Base-by-base conservation (phyloP, 2,329 filamentous ascomycete species). In the Nannizziopsis barbatae region DNA sequence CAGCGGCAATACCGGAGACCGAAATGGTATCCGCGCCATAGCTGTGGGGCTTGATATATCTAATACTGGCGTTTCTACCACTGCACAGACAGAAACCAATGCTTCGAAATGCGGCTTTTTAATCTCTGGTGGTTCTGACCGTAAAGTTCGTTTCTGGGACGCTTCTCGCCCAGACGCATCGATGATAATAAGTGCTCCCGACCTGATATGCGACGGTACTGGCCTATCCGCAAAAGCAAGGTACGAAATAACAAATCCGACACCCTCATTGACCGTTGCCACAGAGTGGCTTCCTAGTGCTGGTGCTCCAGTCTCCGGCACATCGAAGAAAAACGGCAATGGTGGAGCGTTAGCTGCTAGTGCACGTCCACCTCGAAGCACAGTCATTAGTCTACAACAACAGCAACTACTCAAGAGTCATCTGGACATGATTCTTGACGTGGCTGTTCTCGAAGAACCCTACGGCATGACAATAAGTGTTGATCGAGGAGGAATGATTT, bases 81-180 rank as follows among this genome's bases (percentile, higher is more conserved):
- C 66, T 40, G 64, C 30, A 5, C 30, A 22, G 1, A 8, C 33
- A 4, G 32, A 49, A 10, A 49, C n/a, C 15, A 44, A 60, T 41
- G 76, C 83, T 3, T 33, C 45, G 20, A 82, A 84, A 50, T 81
- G 87, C 58, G 83, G 86, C 0, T 95, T 92, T 62, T 77, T 95
- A 41, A 71, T 98, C 33, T 92, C 87, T 0, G 89, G 83, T 14
- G 90, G 90, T 0, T 85, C 85, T 9, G 92, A 96, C 65, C 86
- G 84, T 67, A 92, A 86, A 65, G 77, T 98, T 14, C 80, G 92
- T 8, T 96, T 93, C 67, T 98, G 92, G 92, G 90, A 98, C 61
- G 74, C 92, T 11, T 74, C 79, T 8, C 81, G 81, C 8, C 75
- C 86, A 8, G 87, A 95, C 60, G 77, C 80, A 51, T 95, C 86